Conservation (phyloP, 2,329 filamentous ascomycete species). For the Fusarium nodosum region DNA sequence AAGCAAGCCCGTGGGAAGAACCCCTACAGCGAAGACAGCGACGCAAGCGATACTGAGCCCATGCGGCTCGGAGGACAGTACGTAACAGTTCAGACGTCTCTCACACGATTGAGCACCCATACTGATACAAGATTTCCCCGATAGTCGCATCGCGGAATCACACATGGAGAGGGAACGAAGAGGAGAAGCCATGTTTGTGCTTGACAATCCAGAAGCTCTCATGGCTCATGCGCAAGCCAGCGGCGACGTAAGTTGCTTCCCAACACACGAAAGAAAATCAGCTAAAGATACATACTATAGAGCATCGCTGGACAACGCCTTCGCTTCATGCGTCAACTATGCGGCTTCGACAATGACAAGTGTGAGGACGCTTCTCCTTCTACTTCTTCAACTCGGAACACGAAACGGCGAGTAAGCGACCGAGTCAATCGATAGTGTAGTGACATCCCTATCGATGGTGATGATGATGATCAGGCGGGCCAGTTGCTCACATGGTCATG, state of each 20-base stretch:
- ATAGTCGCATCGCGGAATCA: slow-evolving; percentile 52
- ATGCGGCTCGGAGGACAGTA: slow-evolving; percentile 36
- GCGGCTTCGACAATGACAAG: slow-evolving; percentile 60
- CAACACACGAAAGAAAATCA: not conserved
- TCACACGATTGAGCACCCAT: not conserved
- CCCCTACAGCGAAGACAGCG: slow-evolving; percentile 57
- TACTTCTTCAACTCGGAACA: slow-evolving; percentile 13
- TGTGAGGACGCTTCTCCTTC: slow-evolving; percentile 9
- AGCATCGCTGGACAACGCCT: slow-evolving; percentile 68
- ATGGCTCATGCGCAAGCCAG: slow-evolving; percentile 70
- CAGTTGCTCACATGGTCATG: not conserved
- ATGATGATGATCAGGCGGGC: not conserved
- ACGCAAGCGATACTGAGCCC: slow-evolving; percentile 43
- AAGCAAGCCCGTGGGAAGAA: slow-evolving; percentile 71
- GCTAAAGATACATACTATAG: slow-evolving; percentile 52
- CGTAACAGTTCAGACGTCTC: not conserved
- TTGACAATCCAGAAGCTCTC: slow-evolving; percentile 70
- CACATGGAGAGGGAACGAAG: slow-evolving; percentile 61
- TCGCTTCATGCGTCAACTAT: slow-evolving; percentile 69
- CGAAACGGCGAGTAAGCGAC: slow-evolving; percentile 38
- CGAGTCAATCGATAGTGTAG: slow-evolving; percentile 31
- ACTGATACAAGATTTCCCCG: not conserved
- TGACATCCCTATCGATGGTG: not conserved
- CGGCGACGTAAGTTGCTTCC: slow-evolving; percentile 62
- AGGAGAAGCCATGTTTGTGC: slow-evolving; percentile 65